Evolutionary conservation across 1,139 yeast genomes (phyloP).

Genomic region (Yamadazyma friedrichii): DNA sequence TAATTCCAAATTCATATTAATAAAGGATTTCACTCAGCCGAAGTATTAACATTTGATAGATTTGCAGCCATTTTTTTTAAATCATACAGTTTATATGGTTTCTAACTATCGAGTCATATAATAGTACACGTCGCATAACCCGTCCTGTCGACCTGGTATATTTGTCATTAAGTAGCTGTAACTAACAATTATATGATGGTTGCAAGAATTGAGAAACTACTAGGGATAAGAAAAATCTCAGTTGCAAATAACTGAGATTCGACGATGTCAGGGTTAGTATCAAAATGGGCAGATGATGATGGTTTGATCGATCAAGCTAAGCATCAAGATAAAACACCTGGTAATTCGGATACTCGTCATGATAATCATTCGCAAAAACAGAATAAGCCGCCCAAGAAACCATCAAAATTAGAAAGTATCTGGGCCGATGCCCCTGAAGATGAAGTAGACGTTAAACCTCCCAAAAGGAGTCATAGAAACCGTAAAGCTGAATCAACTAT

Average conservation of each 20-base stretch:
- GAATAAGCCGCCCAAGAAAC: too few relatives aligned
- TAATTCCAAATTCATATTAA: too few relatives aligned
- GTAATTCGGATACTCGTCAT: neutral
- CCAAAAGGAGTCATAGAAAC: neutral
- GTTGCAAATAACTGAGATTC: neutral
- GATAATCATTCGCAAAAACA: neutral
- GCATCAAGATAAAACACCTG: conserved; percentile 18
- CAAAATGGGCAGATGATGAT: conserved; percentile 40
- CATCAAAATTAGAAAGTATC: conserved; percentile 21
- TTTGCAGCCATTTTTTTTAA: too few relatives aligned
- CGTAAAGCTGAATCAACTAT: too few relatives aligned
- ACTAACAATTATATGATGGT: neutral
- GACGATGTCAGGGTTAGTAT: conserved; percentile 32
- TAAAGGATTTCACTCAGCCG: too few relatives aligned
- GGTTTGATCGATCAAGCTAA: conserved; percentile 25
- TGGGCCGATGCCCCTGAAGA: conserved; percentile 25
- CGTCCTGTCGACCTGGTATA: too few relatives aligned
- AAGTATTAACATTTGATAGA: too few relatives aligned
- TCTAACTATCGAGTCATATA: too few relatives aligned
- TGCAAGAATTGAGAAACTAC: neutral
- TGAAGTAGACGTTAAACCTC: neutral
- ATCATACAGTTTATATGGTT: too few relatives aligned
- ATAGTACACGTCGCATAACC: too few relatives aligned
- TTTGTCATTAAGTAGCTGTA: too few relatives aligned
- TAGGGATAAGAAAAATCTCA: neutral